Evolutionary conservation across 192 early-diverging fungal genomes (phyloP), one percentile per base, ranked within the genome.

Genomic region (Umbelopsis vinacea): DNA sequence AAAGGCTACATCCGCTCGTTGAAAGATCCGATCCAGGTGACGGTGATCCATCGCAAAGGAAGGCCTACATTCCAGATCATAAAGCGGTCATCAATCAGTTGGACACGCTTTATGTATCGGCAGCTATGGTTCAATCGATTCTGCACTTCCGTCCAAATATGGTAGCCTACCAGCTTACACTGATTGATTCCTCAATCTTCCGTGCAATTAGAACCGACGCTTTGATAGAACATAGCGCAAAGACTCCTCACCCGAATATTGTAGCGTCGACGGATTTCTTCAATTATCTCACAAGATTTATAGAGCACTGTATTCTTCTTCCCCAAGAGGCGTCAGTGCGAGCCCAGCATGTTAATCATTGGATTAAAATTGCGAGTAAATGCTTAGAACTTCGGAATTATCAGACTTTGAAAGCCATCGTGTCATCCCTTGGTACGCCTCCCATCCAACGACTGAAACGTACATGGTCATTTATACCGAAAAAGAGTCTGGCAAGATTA

Each of bases 401-500:
- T 54, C 89, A 92, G 70, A 86, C 87, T 0, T 73, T 91, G 19
- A 89, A 91, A 67, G 91, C 86, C 10, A 78, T 93, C 38, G 80
- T 88, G 10, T 82, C 84, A 4, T 89, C 91, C 6, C 74, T 93
- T 1, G 83, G 82, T 11, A 90, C 89, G 10, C 89, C 90, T 21
- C 89, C 91, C 0, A 84, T 93, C 5, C 84, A 84, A 24, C 81
- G 91, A 15, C 69, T 93, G 21, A 90, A 91, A 67, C 74, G 84
- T n/a, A 92, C 90, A 12, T 93, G 91, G 91, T 74, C 77, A 1
- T 83, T 88, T 68, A 85, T 93, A 14, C 87, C 89, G 2, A 81
- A 85, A 68, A 89, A 88, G 67, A 86, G 83, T 47, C 72, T 88
- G 60, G 54, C 77, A 4, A 76, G 78, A 52, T 66, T 92, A 6